Base-by-base conservation (phyloP, 2,329 filamentous ascomycete species). In the Hypocrella siamensis region DNA sequence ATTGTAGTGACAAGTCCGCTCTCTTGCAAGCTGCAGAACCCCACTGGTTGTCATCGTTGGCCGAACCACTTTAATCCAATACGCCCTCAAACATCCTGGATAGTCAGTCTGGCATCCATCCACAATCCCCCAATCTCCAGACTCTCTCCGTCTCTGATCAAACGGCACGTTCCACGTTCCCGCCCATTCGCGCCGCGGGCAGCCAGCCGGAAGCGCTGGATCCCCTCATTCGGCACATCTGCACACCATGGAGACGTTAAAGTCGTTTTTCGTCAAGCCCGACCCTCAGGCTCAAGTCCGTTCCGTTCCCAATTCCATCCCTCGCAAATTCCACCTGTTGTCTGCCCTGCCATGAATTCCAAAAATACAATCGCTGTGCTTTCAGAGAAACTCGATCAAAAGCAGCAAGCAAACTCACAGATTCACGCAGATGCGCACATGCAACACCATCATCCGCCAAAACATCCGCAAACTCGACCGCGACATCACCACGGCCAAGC, bases 381-480 rank as follows among this genome's bases (percentile, higher is more conserved):
- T n/a, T n/a, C n/a, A n/a, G n/a, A n/a, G n/a, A n/a, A n/a, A n/a
- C n/a, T n/a, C n/a, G n/a, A n/a, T n/a, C 19, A 33, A 22, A 31
- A 24, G 36, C 16, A 18, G 17, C 19, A 22, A 17, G 26, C 21
- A 12, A 28, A 16, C 19, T 17, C 17, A 8, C 17, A 4, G 12
- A 5, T 9, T 19, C 9, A 5, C 6, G 11, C 46, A 98, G 88
- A 79, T 90, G 59, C 78, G 86, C 40, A 96, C 94, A 76, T 96
- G 88, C 59, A 93, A 94, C 56, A 65, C 74, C 38, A 72, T 96
- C 39, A 79, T 98, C 46, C 83, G 88, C 38, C 63, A 75, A 51
- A 94, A 96, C 57, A 79, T 84, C 39, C 85, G 90, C 49, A 88
- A 93, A 52, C 72, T 98, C 46, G 90, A 98, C 55, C 86, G 90